Evolutionary conservation across 495 filamentous ascomycete species (phyloP), one percentile per base, ranked within the genome.

Genomic region (Staphylotrichum tortipilum): DNA sequence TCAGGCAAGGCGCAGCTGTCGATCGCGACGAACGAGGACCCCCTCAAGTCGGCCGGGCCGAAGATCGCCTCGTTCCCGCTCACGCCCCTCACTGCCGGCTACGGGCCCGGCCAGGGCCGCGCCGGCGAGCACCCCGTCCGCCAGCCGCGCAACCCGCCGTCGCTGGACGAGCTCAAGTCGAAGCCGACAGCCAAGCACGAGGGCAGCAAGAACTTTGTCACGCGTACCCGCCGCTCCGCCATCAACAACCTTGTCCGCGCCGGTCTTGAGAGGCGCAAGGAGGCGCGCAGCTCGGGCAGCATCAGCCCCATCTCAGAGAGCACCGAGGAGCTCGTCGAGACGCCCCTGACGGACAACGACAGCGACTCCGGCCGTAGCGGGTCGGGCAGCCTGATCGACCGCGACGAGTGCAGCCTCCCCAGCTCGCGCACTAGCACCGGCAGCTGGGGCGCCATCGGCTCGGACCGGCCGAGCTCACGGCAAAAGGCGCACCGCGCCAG

Each of bases 161-260:
- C 86, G 2, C 74, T 97, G 37, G 94, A 99, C 55, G 91, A 99
- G 66, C 81, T 99, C 48, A 77, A 83, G 52, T 80, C 83, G 22
- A 90, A 89, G 68, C 92, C 92, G 6, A 99, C 92, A 4, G 83
- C 88, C 38, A 95, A 89, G 69, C 83, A 92, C 54, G 91, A 95
- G 60, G 92, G 94, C 30, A 95, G 91, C 80, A 94, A 95, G 78
- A 99, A 99, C 70, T 99, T 99, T 68, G 84, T 87, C 17, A 84
- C 88, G 28, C 91, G 91, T 54, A 89, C 92, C 59, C 89, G 92
- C 41, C 89, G 91, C 53, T 86, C 84, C 57, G 94, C 94, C 14
- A 81, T 98, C 37, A 83, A 85, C 71, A 95, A 87, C 59, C 76
- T 98, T 40, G 86, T 96, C 42, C 86, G 88, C 55, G 90, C 90